These are phyloP conservation scores for Astrothelium macrocarpum DNA, from an alignment of 495 filamentous ascomycete genomes.

Conservation along the genomic window DNA sequence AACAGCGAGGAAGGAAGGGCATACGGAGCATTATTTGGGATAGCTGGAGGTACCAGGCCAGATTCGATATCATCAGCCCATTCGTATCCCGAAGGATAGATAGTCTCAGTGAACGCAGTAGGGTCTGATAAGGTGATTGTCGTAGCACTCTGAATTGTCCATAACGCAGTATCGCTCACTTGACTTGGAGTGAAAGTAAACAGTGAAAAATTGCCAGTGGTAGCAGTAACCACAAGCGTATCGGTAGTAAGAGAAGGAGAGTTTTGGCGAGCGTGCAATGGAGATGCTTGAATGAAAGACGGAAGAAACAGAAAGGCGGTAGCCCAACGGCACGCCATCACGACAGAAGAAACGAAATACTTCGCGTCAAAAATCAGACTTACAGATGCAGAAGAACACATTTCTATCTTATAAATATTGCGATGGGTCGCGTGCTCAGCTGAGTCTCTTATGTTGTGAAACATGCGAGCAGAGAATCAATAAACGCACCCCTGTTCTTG, in stretches of 20 bases:
- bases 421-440: neutral
- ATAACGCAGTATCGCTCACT: neutral
- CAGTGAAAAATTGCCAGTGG: neutral
- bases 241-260: neutral
- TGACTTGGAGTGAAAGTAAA: neutral
- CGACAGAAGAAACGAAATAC: neutral
- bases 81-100: neutral
- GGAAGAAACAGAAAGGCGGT: neutral
- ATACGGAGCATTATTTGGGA: neutral
- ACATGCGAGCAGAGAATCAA: neutral
- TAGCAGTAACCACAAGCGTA: neutral
- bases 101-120: neutral
- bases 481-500: neutral
- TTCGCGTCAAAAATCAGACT: neutral
- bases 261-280: neutral
- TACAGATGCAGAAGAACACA: neutral
- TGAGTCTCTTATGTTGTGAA: neutral
- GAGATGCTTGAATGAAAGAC: constrained; percentile 1
- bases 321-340: neutral
- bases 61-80: neutral
- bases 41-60: neutral
- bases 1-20: neutral
- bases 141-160: neutral
- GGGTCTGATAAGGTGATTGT: neutral
- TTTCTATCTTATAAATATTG: neutral